Conservation (phyloP, 2,329 filamentous ascomycete species). For the Fusarium austroafricanum region DNA sequence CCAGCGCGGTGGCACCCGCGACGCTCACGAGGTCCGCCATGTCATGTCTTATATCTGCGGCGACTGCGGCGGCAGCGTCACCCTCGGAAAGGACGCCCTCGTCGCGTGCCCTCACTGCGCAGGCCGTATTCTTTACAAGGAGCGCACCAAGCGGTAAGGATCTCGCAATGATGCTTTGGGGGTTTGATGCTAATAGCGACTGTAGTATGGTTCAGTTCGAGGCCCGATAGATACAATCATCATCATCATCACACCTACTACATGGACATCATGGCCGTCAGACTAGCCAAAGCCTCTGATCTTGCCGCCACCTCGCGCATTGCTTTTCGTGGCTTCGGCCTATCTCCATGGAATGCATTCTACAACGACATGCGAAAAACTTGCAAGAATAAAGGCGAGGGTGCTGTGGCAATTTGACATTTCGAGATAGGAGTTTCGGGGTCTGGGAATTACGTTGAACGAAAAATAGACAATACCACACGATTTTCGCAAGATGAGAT, state of each 20-base stretch:
- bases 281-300: too few relatives aligned
- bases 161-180: accelerated
- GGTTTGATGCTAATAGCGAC: constrained; percentile 4
- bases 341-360: too few relatives aligned
- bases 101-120: constrained; percentile 73
- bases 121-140: constrained; percentile 96
- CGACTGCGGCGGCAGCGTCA: constrained; percentile 57
- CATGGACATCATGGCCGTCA: too few relatives aligned
- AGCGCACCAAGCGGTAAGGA: constrained; percentile 92
- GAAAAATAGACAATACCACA: constrained; percentile 35
- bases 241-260: too few relatives aligned
- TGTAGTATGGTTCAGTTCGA: constrained; percentile 97
- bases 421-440: constrained; percentile 43
- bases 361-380: constrained; percentile 28
- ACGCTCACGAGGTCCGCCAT: constrained; percentile 53
- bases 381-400: constrained; percentile 8
- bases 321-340: too few relatives aligned
- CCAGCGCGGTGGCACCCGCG: constrained; percentile 56
- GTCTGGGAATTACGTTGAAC: constrained; percentile 36
- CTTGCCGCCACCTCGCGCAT: too few relatives aligned
- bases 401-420: constrained; percentile 38
- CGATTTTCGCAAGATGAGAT: constrained; percentile 19
- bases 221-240: constrained; percentile 78
- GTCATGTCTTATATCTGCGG: constrained; percentile 57
- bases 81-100: constrained; percentile 61